Conservation (phyloP, 148 eudicot species). For the Rhododendron vialii region DNA sequence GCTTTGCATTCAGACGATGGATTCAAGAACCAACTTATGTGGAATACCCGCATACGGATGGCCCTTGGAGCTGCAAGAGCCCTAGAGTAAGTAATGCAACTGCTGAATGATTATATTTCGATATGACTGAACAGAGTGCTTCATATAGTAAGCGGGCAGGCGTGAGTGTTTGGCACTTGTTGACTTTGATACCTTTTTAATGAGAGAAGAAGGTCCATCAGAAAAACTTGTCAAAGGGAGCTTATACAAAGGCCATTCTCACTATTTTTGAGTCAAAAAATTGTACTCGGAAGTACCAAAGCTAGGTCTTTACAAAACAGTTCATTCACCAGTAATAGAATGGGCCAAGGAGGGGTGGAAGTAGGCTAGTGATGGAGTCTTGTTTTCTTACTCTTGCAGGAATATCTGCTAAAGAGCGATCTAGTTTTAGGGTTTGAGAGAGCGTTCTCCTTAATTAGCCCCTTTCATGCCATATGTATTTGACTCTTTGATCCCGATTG, state of each 20-base stretch:
- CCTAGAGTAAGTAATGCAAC: conserved; percentile 63
- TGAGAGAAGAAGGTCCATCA: background rate
- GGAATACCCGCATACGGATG: conserved; percentile 82
- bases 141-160: background rate
- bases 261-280: background rate
- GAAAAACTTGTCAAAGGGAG: background rate
- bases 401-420: background rate
- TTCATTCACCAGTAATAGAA: background rate
- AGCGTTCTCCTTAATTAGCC: background rate
- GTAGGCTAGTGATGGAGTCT: background rate
- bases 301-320: background rate
- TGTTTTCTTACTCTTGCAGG: background rate
- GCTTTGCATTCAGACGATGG: conserved; percentile 84
- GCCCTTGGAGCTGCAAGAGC: conserved; percentile 99
- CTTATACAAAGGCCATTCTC: background rate
- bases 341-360: background rate
- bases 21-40: conserved; percentile 63
- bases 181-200: background rate
- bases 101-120: background rate
- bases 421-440: background rate
- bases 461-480: background rate
- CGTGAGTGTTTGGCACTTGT: background rate
- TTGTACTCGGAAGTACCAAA: background rate
- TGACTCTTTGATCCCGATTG: background rate
- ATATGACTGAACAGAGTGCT: background rate